Evolutionary conservation across 2,329 filamentous ascomycete species (phyloP).

Genomic region (Exophiala mesophila): DNA sequence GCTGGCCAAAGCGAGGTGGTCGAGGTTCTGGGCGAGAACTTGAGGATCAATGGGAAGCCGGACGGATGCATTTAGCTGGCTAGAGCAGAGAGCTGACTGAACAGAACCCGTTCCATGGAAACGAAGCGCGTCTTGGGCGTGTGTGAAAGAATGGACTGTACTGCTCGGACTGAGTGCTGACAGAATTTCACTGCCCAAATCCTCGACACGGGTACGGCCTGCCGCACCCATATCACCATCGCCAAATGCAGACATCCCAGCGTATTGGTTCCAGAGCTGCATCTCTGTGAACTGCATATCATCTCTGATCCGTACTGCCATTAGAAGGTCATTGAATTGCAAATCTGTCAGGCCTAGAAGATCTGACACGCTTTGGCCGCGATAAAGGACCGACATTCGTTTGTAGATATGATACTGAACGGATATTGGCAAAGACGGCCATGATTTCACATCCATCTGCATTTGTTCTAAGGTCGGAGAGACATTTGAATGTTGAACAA

Average conservation of each 20-base stretch:
- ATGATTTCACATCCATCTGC: too few relatives aligned
- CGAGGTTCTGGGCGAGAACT: slow-evolving; percentile 12
- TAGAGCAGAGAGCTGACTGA: too few relatives aligned
- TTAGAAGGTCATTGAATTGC: slow-evolving; percentile 9
- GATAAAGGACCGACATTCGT: background rate
- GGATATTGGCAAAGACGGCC: slow-evolving; percentile 13
- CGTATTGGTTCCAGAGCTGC: slow-evolving; percentile 12
- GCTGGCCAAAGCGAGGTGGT: slow-evolving; percentile 17
- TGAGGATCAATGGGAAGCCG: slow-evolving; percentile 13
- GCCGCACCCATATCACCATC: too few relatives aligned
- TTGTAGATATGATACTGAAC: slow-evolving; percentile 19
- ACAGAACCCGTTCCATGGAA: too few relatives aligned
- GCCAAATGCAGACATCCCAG: background rate
- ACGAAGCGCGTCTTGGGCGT: too few relatives aligned
- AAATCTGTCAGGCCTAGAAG: slow-evolving; percentile 14
- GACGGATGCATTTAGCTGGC: background rate
- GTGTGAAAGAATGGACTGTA: too few relatives aligned
- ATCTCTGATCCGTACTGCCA: slow-evolving; percentile 2
- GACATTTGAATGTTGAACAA: too few relatives aligned
- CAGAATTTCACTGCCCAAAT: background rate
- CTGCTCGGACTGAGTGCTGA: background rate
- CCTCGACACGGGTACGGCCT: too few relatives aligned
- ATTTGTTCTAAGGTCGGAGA: too few relatives aligned
- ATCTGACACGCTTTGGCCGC: background rate
- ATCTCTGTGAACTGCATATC: slow-evolving; percentile 5